Conservation (phyloP, 73 alveolate genomes). For the Symbiodinium pilosum region DNA sequence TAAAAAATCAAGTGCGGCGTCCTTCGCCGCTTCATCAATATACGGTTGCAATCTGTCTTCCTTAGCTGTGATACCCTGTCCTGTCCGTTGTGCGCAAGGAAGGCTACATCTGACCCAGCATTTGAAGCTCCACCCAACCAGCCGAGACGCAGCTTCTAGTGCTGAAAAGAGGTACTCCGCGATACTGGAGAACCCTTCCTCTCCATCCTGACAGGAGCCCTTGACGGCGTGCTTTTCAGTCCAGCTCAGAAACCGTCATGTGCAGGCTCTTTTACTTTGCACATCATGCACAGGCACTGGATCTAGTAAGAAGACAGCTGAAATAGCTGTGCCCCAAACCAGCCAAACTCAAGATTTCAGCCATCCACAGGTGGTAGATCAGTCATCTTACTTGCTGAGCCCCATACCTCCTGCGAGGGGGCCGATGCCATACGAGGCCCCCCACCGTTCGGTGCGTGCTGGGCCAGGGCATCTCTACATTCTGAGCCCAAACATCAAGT, state of each 20-base stretch:
- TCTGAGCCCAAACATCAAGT: too few species aligned
- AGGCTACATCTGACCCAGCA: too few species aligned
- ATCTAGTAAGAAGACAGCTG: too few species aligned
- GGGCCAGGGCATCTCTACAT: constrained; percentile 21
- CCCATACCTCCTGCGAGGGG: background rate
- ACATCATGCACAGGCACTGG: too few species aligned
- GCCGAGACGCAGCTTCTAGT: background rate
- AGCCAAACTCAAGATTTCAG: too few species aligned
- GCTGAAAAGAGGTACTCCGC: background rate
- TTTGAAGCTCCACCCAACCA: background rate
- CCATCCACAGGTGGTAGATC: too few species aligned
- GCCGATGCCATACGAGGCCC: constrained; percentile 23
- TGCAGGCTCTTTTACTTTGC: too few species aligned
- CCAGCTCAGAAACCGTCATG: too few species aligned
- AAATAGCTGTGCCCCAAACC: too few species aligned
- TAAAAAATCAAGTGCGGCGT: background rate
- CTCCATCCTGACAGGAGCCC: background rate
- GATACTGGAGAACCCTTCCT: background rate
- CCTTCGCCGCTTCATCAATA: background rate
- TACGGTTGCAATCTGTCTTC: background rate
- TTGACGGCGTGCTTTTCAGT: too few species aligned
- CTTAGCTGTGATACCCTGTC: background rate
- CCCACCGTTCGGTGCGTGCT: constrained; percentile 15
- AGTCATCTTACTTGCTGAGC: too few species aligned
- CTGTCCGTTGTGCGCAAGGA: too few species aligned